Percentiles rank a stretch among this genome's conserved stretches.
Evolutionary conservation across 768 basidiomycete genomes (phyloP).

Genomic region (Lactarius vividus): DNA sequence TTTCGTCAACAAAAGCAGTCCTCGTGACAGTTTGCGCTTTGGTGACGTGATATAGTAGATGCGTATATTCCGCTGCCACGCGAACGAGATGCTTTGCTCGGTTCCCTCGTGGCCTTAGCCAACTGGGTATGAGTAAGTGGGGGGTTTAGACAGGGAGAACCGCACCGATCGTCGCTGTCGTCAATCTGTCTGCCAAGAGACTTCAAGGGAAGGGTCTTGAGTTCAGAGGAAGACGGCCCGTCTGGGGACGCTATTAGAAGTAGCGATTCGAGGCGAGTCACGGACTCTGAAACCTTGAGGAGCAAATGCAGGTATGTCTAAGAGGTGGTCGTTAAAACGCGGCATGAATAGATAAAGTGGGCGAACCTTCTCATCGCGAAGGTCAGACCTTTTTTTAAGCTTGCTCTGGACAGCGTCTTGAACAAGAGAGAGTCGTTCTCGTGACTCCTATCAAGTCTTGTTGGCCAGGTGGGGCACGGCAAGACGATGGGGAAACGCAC

Average conservation of each 20-base stretch:
- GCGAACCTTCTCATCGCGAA: constrained; percentile 84
- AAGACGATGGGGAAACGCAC: constrained; percentile 43
- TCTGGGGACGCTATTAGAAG: constrained; percentile 64
- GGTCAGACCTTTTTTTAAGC: constrained; percentile 63
- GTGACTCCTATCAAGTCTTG: constrained; percentile 49
- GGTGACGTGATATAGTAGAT: constrained; percentile 83
- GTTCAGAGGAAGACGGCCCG: constrained; percentile 37
- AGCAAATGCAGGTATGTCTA: constrained; percentile 84
- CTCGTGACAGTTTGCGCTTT: constrained; percentile 71
- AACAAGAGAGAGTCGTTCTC: constrained; percentile 57
- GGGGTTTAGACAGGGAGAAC: constrained; percentile 31
- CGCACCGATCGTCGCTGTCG: constrained; percentile 45
- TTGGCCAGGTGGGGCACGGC: neutral
- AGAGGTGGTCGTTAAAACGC: constrained; percentile 3
- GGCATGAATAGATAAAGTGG: constrained; percentile 13
- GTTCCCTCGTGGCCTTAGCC: constrained; percentile 52
- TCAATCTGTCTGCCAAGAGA: constrained; percentile 37
- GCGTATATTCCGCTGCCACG: constrained; percentile 88
- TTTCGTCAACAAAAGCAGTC: constrained; percentile 76
- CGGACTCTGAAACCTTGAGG: constrained; percentile 89
- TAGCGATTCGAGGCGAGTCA: constrained; percentile 83
- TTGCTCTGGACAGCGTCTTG: constrained; percentile 78
- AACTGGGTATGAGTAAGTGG: neutral
- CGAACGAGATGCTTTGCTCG: constrained; percentile 78
- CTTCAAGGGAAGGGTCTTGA: constrained; percentile 34